Evolutionary conservation across 257 asterid species (phyloP).

Genomic region (Solanum virginianum): DNA sequence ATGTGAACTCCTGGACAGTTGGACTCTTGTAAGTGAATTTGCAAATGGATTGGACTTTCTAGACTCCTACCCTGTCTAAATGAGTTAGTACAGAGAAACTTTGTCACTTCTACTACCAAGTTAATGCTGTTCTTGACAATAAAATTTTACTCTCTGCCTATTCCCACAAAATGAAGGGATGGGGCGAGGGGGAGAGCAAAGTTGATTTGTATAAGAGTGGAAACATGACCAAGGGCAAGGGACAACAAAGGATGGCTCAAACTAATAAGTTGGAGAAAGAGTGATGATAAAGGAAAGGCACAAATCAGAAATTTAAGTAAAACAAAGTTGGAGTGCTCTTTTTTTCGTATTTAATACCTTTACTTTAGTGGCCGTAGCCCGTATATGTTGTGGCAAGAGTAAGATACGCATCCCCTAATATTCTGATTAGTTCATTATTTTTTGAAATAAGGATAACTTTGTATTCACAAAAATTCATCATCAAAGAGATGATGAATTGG

Average conservation of each 20-base stretch:
- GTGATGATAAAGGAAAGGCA: not conserved
- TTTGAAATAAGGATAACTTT: too few relatives aligned
- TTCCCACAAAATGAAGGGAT: not conserved
- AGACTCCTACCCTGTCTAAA: not conserved
- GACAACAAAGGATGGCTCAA: not conserved
- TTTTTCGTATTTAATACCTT: not conserved
- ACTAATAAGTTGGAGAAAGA: not conserved
- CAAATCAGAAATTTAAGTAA: not conserved
- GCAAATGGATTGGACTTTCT: not conserved
- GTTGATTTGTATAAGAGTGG: not conserved
- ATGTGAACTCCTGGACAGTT: not conserved
- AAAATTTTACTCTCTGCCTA: not conserved
- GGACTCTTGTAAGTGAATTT: not conserved
- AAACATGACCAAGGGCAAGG: not conserved
- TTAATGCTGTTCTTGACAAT: not conserved
- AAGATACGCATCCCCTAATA: not conserved
- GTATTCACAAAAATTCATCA: too few relatives aligned
- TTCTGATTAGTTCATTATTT: not conserved
- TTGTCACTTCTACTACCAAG: not conserved
- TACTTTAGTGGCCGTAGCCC: not conserved
- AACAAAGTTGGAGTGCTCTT: not conserved
- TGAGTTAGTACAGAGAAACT: not conserved
- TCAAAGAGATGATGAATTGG: too few relatives aligned
- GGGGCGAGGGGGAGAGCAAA: not conserved
- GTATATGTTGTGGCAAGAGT: not conserved